These are phyloP conservation scores for Tagetes patula DNA, from an alignment of 129 eudicot genomes.

Conservation along the genomic window DNA sequence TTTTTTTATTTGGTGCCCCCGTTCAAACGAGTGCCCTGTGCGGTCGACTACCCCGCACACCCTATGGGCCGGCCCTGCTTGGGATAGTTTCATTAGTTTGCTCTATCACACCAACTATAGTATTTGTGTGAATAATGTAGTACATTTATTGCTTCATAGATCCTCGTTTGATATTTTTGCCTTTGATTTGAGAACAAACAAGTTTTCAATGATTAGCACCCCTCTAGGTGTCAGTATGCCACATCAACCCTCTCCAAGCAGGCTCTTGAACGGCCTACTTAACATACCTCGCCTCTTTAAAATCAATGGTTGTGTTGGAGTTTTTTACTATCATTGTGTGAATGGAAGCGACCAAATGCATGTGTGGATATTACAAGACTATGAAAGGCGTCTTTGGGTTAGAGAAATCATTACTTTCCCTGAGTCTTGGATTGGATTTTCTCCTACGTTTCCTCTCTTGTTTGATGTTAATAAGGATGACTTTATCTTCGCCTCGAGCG, in stretches of 20 bases:
- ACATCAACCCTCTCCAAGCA: no score
- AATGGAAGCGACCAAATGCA: neutral
- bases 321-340: neutral
- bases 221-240: neutral
- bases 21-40: no score
- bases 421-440: neutral
- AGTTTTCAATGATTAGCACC: neutral
- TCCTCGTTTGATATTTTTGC: neutral
- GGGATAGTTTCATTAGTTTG: neutral
- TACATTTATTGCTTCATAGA: slow-evolving; percentile 7
- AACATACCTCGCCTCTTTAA: neutral
- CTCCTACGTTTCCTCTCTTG: neutral
- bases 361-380: slow-evolving; percentile 26
- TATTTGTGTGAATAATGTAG: slow-evolving; percentile 12
- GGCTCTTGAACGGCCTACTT: no score
- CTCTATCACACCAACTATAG: slow-evolving; percentile 9
- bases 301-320: slow-evolving; percentile 13
- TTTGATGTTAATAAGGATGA: neutral
- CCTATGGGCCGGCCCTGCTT: no score
- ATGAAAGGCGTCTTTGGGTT: slow-evolving; percentile 21
- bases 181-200: slow-evolving; percentile 17
- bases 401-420: slow-evolving; percentile 1
- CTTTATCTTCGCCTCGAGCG: neutral
- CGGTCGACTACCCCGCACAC: no score
- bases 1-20: no score